Evolutionary conservation across 805 yeast genomes (phyloP).

Genomic region (Priceomyces haplophilus): DNA sequence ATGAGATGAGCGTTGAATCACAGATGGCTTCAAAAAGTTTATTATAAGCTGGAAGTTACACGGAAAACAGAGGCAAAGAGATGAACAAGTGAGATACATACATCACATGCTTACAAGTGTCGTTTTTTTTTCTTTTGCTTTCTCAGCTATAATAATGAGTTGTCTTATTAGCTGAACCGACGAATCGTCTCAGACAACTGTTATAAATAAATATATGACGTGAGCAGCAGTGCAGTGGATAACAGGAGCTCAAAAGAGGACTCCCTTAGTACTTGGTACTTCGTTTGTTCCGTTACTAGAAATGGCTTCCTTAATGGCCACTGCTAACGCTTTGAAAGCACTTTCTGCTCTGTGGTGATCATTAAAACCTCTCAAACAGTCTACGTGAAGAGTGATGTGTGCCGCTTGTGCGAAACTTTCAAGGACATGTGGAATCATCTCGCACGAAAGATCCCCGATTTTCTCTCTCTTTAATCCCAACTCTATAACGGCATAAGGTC

Average conservation of each 20-base stretch:
- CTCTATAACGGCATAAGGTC: constrained; percentile 90
- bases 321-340: constrained; percentile 94
- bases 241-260: constrained; percentile 59
- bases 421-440: constrained; percentile 97
- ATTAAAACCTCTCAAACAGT: constrained; percentile 87
- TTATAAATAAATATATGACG: no score
- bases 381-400: constrained; percentile 88
- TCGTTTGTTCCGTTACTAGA: constrained; percentile 83
- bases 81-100: no score
- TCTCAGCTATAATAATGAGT: no score
- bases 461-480: constrained; percentile 89
- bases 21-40: no score
- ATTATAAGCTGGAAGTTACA: neutral
- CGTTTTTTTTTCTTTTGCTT: no score
- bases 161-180: no score
- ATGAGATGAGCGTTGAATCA: neutral
- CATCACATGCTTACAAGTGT: no score
- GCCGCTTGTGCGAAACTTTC: constrained; percentile 94
- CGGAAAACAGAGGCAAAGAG: no score
- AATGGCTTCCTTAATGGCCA: constrained; percentile 85
- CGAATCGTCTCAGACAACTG: no score
- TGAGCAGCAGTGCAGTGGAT: no score
- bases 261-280: constrained; percentile 96
- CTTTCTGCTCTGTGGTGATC: constrained; percentile 96
- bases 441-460: constrained; percentile 87